Evolutionary conservation across 257 asterid species (phyloP).

Genomic region (Cruciata laevipes): DNA sequence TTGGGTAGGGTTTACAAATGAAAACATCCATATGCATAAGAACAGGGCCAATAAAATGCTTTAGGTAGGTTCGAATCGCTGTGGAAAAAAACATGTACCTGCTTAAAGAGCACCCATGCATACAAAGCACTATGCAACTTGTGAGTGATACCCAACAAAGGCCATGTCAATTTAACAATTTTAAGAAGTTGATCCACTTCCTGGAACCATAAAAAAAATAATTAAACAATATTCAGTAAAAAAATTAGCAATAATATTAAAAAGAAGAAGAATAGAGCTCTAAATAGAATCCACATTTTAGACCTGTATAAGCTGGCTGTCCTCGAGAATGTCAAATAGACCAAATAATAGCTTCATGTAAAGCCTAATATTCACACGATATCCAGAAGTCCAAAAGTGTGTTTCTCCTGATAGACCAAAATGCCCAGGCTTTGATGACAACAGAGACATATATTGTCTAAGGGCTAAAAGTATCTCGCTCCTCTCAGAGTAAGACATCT

Average conservation of each 20-base stretch:
- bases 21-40: not conserved
- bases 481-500: constrained; percentile 74
- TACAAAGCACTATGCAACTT: constrained; percentile 69
- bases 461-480: constrained; percentile 54
- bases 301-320: constrained; percentile 87
- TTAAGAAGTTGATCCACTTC: constrained; percentile 79
- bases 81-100: constrained; percentile 38
- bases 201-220: constrained; percentile 37
- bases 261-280: constrained; percentile 5
- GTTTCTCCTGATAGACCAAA: constrained; percentile 79
- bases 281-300: not conserved
- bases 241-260: constrained; percentile 11
- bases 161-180: constrained; percentile 73
- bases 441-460: constrained; percentile 50
- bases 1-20: not conserved
- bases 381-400: constrained; percentile 76
- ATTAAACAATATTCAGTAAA: not conserved
- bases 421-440: constrained; percentile 65
- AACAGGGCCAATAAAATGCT: not conserved
- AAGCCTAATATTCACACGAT: constrained; percentile 73
- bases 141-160: constrained; percentile 77
- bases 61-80: not conserved
- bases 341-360: constrained; percentile 82
- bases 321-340: constrained; percentile 88
- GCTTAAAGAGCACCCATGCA: constrained; percentile 91